phyloP scores from a whole-genome alignment of 2,329 filamentous ascomycete genomes.

The Rhinocladiella mackenziei region DNA sequence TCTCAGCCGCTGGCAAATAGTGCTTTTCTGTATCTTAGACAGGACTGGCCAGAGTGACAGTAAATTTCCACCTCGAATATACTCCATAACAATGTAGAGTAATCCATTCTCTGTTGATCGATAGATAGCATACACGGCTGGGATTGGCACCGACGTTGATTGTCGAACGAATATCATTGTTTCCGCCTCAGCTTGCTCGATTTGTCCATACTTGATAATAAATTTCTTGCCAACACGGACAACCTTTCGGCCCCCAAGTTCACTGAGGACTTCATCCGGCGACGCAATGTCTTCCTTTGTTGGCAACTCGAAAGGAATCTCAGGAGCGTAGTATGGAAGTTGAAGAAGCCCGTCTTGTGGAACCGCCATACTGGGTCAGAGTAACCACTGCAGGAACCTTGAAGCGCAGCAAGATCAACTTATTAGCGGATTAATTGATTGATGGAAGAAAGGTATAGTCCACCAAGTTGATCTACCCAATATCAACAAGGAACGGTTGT shows the following conservation, averaged over 20 bases:
- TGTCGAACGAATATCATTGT: slow-evolving; percentile 35
- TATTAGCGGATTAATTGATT: too few relatives aligned
- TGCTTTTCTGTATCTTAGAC: too few relatives aligned
- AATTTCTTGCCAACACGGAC: slow-evolving; percentile 27
- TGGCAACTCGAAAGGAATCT: slow-evolving; percentile 19
- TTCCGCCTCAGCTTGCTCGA: slow-evolving; percentile 33
- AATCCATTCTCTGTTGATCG: slow-evolving; percentile 24
- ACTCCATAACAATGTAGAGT: slow-evolving; percentile 36
- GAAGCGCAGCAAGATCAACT: too few relatives aligned
- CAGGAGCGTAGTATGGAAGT: slow-evolving; percentile 8
- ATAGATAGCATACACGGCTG: slow-evolving; percentile 35
- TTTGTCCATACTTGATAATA: slow-evolving; percentile 31
- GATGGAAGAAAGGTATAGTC: too few relatives aligned
- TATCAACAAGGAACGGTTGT: too few relatives aligned
- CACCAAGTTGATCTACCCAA: too few relatives aligned
- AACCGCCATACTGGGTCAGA: too few relatives aligned
- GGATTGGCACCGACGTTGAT: slow-evolving; percentile 31
- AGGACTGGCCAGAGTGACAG: too few relatives aligned
- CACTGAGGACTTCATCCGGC: slow-evolving; percentile 14
- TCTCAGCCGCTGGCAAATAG: too few relatives aligned
- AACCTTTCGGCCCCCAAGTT: slow-evolving; percentile 26
- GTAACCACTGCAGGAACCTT: too few relatives aligned
- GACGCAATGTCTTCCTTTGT: slow-evolving; percentile 28
- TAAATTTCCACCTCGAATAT: slow-evolving; percentile 30
- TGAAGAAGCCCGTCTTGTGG: too few relatives aligned